Percentiles rank a stretch among this genome's conserved stretches.
Evolutionary conservation across 805 yeast species (phyloP).

Genomic region (Wickerhamiella sorbophila): DNA sequence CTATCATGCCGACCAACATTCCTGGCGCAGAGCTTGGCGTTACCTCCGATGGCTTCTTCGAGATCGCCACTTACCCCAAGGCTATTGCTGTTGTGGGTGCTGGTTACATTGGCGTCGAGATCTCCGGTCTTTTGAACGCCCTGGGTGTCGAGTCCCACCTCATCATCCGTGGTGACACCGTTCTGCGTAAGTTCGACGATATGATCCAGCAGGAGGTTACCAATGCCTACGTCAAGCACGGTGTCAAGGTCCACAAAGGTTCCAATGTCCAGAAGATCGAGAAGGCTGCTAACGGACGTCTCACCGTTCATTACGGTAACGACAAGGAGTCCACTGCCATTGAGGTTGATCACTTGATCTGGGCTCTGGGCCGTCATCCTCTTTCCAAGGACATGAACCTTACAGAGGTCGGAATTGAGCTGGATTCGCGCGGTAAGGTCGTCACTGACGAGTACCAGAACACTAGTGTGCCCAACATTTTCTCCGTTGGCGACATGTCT

Average conservation of each 20-base stretch:
- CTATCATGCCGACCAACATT: constrained; percentile 53
- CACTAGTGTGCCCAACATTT: constrained; percentile 55
- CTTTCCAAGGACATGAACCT: constrained; percentile 52
- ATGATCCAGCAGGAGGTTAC: constrained; percentile 68
- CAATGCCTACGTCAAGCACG: constrained; percentile 63
- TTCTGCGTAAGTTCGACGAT: constrained; percentile 76
- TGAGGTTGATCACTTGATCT: constrained; percentile 68
- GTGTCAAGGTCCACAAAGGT: constrained; percentile 65
- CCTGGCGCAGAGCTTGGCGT: constrained; percentile 76
- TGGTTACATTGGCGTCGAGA: constrained; percentile 93
- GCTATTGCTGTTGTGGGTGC: constrained; percentile 93
- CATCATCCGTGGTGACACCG: constrained; percentile 82
- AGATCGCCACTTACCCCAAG: constrained; percentile 69
- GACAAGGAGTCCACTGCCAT: constrained; percentile 27
- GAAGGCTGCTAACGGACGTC: constrained; percentile 28
- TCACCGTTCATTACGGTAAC: constrained; percentile 1
- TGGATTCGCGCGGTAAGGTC: constrained; percentile 47
- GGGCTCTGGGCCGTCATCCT: constrained; percentile 91
- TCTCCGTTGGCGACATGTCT: constrained; percentile 85
- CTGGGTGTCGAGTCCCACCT: constrained; percentile 77
- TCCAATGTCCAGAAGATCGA: constrained; percentile 36
- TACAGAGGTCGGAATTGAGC: constrained; percentile 58
- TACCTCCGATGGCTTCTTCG: constrained; percentile 84
- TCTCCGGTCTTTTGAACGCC: constrained; percentile 86
- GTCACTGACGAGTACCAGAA: constrained; percentile 79